Percentiles rank a stretch among this genome's conserved stretches.
Conservation (phyloP, 352 stramenopile genomes). For the Phytophthora podocarpi region DNA sequence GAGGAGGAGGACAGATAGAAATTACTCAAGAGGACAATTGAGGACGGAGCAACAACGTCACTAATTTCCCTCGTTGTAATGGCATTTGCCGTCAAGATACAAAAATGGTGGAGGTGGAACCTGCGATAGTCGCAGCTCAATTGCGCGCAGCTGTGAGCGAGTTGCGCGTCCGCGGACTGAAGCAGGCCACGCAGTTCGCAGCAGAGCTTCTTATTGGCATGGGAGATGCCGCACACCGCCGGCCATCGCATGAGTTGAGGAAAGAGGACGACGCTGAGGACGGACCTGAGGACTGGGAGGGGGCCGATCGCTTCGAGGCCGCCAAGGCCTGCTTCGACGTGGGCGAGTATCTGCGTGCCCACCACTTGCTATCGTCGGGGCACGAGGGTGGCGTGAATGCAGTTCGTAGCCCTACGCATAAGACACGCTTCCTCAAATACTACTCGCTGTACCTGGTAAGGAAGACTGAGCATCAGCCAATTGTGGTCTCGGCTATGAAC, state of each 20-base stretch:
- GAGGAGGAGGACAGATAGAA: no score
- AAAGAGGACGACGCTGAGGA: conserved; percentile 8
- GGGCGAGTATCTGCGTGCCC: conserved; percentile 75
- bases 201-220: conserved; percentile 81
- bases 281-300: conserved; percentile 20
- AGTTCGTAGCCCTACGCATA: conserved; percentile 24
- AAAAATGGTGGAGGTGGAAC: conserved; percentile 18
- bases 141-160: conserved; percentile 56
- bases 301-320: conserved; percentile 62
- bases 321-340: conserved; percentile 72
- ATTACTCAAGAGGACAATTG: no score
- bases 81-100: not conserved
- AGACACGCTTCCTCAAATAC: conserved; percentile 71
- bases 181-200: conserved; percentile 71
- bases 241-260: not conserved
- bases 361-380: conserved; percentile 51
- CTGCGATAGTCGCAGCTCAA: conserved; percentile 39
- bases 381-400: not conserved
- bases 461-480: no score
- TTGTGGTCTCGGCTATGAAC: not conserved
- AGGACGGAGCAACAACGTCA: no score
- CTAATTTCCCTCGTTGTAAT: no score
- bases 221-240: conserved; percentile 37
- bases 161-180: conserved; percentile 63
- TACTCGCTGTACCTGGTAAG: conserved; percentile 79